Percentiles rank a stretch among this genome's conserved stretches.
These are phyloP conservation scores for Melastoma candidum DNA, from an alignment of 441 rosid species.

Conservation along the genomic window DNA sequence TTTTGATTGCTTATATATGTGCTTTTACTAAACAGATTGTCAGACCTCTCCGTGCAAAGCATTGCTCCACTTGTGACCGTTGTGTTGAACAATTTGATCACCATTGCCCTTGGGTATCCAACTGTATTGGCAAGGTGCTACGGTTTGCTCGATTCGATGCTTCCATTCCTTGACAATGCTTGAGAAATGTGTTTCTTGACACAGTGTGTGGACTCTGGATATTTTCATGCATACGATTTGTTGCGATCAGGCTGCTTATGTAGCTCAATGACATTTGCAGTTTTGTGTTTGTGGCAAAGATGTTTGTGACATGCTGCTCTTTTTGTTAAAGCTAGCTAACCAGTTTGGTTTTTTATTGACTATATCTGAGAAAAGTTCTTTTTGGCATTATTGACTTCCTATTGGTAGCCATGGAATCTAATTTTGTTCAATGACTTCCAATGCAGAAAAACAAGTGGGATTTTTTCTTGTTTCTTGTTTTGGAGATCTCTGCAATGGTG, in stretches of 20 bases:
- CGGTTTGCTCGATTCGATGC: conserved; percentile 1
- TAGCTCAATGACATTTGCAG: too few relatives aligned
- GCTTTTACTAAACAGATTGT: conserved; percentile 46
- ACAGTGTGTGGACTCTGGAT: too few relatives aligned
- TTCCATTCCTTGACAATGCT: too few relatives aligned
- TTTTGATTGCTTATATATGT: conserved; percentile 7
- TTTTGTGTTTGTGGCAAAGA: too few relatives aligned
- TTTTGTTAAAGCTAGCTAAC: too few relatives aligned
- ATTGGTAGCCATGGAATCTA: neutral
- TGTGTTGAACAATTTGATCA: conserved; percentile 99
- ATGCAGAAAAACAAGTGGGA: conserved; percentile 96
- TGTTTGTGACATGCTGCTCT: too few relatives aligned
- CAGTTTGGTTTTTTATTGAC: too few relatives aligned
- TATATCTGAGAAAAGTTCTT: too few relatives aligned
- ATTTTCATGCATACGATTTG: too few relatives aligned
- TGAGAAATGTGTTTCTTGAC: too few relatives aligned
- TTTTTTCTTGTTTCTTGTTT: conserved; percentile 73
- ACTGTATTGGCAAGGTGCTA: conserved; percentile 94
- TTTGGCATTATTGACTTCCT: too few relatives aligned
- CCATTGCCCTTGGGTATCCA: conserved; percentile 99
- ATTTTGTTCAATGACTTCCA: neutral
- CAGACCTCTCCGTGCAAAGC: conserved; percentile 95
- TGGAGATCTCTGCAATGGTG: conserved; percentile 83
- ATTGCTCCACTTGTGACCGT: conserved; percentile 87
- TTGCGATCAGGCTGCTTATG: too few relatives aligned